Conservation (phyloP, 192 early-diverging fungal genomes). For the Mycoemilia scoparia region DNA sequence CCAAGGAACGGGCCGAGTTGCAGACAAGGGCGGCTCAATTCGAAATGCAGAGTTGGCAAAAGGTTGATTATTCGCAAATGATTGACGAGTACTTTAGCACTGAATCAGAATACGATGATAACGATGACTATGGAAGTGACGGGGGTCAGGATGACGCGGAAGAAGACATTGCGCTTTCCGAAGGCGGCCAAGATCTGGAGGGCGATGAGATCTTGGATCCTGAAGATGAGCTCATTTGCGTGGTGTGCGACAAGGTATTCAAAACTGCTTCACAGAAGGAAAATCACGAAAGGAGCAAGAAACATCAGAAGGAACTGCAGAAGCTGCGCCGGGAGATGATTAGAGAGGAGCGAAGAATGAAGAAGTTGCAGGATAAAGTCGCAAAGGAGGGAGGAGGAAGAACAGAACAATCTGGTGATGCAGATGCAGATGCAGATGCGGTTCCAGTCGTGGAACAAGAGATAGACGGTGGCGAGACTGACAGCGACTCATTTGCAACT, state of each 20-base stretch:
- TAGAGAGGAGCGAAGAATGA: constrained; percentile 36
- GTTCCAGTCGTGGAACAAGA: constrained; percentile 5
- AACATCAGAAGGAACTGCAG: constrained; percentile 64
- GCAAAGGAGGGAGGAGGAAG: constrained; percentile 7
- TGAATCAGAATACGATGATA: constrained; percentile 11
- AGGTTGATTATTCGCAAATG: constrained; percentile 30
- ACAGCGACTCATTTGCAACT: neutral
- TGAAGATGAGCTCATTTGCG: constrained; percentile 59
- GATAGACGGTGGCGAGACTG: constrained; percentile 9
- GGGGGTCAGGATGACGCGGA: constrained; percentile 20
- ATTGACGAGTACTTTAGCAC: constrained; percentile 18
- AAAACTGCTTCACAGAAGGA: constrained; percentile 57
- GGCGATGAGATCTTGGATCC: constrained; percentile 23
- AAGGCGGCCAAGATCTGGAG: constrained; percentile 11
- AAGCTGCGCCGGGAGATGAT: constrained; percentile 57
- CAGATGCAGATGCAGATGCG: neutral
- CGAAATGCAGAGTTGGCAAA: constrained; percentile 56
- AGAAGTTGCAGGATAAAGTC: constrained; percentile 3
- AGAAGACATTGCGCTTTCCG: constrained; percentile 10
- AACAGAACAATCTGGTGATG: neutral
- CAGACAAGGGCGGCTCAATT: constrained; percentile 34
- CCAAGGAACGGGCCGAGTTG: constrained; percentile 34
- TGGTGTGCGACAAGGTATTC: constrained; percentile 77
- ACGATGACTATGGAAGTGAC: constrained; percentile 11
- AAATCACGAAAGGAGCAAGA: constrained; percentile 77